phyloP scores from a whole-genome alignment of 805 yeast species.

The Spathaspora passalidarum region DNA sequence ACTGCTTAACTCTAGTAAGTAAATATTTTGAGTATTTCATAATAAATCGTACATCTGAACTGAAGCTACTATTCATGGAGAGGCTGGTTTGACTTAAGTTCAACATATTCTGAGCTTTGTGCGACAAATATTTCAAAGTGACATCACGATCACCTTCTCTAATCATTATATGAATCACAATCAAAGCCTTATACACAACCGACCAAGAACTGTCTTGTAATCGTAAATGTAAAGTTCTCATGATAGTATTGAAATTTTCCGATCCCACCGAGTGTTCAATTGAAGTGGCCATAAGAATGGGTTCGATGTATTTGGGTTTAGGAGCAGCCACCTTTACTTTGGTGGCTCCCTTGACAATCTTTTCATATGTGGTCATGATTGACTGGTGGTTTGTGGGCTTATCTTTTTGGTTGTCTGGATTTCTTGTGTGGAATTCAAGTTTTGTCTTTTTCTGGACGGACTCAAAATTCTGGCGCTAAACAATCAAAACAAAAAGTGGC shows the following conservation, averaged over 20 bases:
- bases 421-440: too few relatives aligned
- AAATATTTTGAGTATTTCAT: constrained; percentile 72
- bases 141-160: constrained; percentile 85
- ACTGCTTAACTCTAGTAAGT: constrained; percentile 66
- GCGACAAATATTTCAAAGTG: constrained; percentile 58
- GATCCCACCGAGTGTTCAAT: constrained; percentile 37
- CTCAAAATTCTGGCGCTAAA: too few relatives aligned
- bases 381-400: background rate
- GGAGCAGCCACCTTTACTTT: constrained; percentile 86
- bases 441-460: too few relatives aligned
- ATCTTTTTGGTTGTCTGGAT: too few relatives aligned
- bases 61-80: constrained; percentile 31
- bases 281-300: constrained; percentile 72
- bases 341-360: constrained; percentile 63
- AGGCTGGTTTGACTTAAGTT: constrained; percentile 37
- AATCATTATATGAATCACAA: constrained; percentile 86
- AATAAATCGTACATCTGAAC: constrained; percentile 53
- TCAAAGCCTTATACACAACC: constrained; percentile 77
- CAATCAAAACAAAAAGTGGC: too few relatives aligned
- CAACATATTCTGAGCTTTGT: constrained; percentile 47
- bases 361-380: constrained; percentile 63
- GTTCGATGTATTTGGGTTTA: constrained; percentile 92
- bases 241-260: constrained; percentile 64
- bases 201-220: constrained; percentile 87
- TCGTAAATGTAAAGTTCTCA: constrained; percentile 59